These are phyloP conservation scores for Cordyceps fumosorosea DNA, from an alignment of 2,329 filamentous ascomycete genomes.

Conservation along the genomic window DNA sequence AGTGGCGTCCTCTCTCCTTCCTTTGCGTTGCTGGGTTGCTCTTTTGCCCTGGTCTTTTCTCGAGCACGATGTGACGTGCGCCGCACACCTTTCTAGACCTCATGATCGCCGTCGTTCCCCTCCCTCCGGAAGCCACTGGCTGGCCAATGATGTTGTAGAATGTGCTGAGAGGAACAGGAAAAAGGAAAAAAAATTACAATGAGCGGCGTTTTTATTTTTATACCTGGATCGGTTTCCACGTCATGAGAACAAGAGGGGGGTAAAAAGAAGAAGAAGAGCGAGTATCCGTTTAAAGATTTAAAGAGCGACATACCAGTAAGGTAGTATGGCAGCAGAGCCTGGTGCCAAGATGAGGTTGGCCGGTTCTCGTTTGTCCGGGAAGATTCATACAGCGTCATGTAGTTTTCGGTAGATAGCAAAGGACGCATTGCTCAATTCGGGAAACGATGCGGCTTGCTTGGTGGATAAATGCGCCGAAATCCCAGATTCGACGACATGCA, in stretches of 20 bases:
- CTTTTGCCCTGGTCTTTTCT: background rate
- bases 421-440: background rate
- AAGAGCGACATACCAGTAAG: background rate
- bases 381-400: no score
- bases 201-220: background rate
- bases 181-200: background rate
- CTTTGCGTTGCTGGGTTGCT: background rate
- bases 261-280: background rate
- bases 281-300: no score
- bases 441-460: background rate
- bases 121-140: background rate
- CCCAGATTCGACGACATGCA: background rate
- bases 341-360: background rate
- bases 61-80: background rate
- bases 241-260: background rate
- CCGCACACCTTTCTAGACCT: slow-evolving; percentile 5
- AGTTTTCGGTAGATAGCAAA: background rate
- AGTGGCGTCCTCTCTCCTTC: background rate
- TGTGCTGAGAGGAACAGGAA: background rate
- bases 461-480: background rate
- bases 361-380: no score
- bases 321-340: background rate
- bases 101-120: background rate
- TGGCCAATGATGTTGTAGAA: background rate
- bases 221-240: background rate